Evolutionary conservation across 2,329 filamentous ascomycete species (phyloP), one percentile per base, ranked within the genome.

Genomic region (Trichoderma citrinoviride): DNA sequence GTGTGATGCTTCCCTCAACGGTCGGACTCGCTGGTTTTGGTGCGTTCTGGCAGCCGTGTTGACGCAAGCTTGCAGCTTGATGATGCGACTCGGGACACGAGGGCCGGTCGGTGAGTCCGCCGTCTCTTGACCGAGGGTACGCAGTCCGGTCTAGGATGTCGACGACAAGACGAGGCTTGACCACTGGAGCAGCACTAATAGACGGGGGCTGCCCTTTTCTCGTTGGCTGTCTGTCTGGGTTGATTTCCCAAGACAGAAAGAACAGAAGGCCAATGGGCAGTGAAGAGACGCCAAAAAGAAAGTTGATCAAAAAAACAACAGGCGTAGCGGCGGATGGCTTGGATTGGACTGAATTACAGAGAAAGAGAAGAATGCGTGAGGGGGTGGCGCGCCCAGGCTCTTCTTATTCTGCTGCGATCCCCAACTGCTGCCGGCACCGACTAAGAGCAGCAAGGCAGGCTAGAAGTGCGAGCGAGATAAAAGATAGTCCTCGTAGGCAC

Each of bases 51-150:
- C 10, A 37, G 27, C 10, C 25, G 15, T 17, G 54, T 62, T 62
- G 60, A 54, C 60, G 60, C 60, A 54, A 62, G 60, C 49, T 54
- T 62, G 60, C 40, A 62, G 49, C 47, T 62, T 54, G 60, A 62
- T 62, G 60, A 62, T 62, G 60, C 40, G 60, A 62, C 47, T 62
- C 40, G 40, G 49, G 17, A 49, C 25, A 25, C 33, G 33, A 44
- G 47, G 33, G 58, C 40, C 25, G 60, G 37, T 62, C 60, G 60
- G 60, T 62, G 60, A 40, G 60, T 37, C 49, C 57, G 25, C 57
- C 57, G 37, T 61, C 23, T 53, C 49, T 54, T 53, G 60, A 62
- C 60, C 60, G 60, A 62, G 50, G 25, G 49, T 46, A 53, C 25
- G 33, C 23, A 44, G 40, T 19, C 52, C 40, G 27, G 25, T 23